phyloP scores from a whole-genome alignment of 306 rosid genomes.

The Adenanthera pavonina region DNA sequence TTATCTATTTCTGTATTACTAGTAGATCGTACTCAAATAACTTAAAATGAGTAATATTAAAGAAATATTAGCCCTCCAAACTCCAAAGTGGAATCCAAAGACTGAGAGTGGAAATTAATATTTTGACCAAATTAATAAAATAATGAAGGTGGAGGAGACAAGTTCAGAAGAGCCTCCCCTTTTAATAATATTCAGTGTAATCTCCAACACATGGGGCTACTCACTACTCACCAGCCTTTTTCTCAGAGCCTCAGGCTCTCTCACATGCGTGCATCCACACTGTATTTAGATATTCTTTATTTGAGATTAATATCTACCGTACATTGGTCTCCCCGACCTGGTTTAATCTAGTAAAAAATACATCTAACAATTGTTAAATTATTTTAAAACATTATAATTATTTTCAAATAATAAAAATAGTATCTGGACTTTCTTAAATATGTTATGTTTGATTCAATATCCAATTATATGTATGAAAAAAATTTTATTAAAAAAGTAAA shows the following conservation, averaged over 20 bases:
- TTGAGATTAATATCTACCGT: constrained; percentile 42
- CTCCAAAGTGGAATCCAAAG: constrained; percentile 32
- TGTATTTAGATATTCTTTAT: constrained; percentile 18
- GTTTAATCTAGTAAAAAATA: background rate
- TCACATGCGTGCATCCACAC: constrained; percentile 52
- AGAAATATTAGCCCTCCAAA: constrained; percentile 29
- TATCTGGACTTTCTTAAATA: no score
- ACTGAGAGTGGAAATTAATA: background rate
- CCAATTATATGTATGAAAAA: no score
- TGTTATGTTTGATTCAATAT: no score
- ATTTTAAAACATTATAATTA: background rate
- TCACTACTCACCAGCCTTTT: constrained; percentile 37
- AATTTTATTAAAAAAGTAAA: no score
- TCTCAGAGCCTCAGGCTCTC: constrained; percentile 33
- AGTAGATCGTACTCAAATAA: no score
- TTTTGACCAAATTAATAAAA: constrained; percentile 15
- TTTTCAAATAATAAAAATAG: no score
- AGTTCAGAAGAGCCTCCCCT: constrained; percentile 28
- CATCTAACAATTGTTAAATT: background rate
- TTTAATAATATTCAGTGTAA: constrained; percentile 35
- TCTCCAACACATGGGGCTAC: constrained; percentile 43
- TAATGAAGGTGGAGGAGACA: constrained; percentile 38
- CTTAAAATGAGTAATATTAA: background rate
- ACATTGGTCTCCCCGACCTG: constrained; percentile 46
- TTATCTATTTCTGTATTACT: no score